phyloP scores from a whole-genome alignment of 2,329 filamentous ascomycete genomes.

The Cytospora piceae region DNA sequence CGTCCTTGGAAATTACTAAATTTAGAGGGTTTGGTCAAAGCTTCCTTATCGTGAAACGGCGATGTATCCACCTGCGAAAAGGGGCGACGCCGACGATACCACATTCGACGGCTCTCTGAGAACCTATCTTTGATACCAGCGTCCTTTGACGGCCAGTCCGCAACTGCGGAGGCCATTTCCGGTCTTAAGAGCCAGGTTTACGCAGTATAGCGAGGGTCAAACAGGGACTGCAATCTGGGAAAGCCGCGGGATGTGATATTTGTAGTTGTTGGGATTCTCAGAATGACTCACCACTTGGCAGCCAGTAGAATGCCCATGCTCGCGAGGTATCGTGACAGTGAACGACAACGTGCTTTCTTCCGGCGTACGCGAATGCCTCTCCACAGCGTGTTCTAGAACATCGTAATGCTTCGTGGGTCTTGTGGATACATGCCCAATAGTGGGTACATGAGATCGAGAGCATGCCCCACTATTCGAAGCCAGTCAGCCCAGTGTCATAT shows the following conservation, averaged over 20 bases:
- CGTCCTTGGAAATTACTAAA: slow-evolving; percentile 18
- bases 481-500: no score
- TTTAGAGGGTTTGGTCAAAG: slow-evolving; percentile 23
- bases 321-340: not conserved
- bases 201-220: slow-evolving; percentile 9
- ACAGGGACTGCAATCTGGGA: slow-evolving; percentile 16
- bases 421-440: slow-evolving; percentile 14
- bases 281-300: slow-evolving; percentile 11
- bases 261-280: slow-evolving; percentile 6
- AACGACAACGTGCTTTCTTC: not conserved
- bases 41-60: slow-evolving; percentile 16
- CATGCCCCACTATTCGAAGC: slow-evolving; percentile 8
- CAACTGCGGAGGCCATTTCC: slow-evolving; percentile 13
- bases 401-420: slow-evolving; percentile 3
- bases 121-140: slow-evolving; percentile 14
- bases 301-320: slow-evolving; percentile 7
- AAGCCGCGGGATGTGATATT: slow-evolving; percentile 10
- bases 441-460: slow-evolving; percentile 15
- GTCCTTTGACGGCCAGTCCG: slow-evolving; percentile 14
- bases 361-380: not conserved
- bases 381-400: slow-evolving; percentile 22
- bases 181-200: slow-evolving; percentile 17
- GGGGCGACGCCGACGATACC: slow-evolving; percentile 15
- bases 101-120: slow-evolving; percentile 7
- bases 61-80: slow-evolving; percentile 19